Percentiles rank a stretch among this genome's conserved stretches.
phyloP scores from a whole-genome alignment of 2,329 filamentous ascomycete species.

The Alternaria triticina region DNA sequence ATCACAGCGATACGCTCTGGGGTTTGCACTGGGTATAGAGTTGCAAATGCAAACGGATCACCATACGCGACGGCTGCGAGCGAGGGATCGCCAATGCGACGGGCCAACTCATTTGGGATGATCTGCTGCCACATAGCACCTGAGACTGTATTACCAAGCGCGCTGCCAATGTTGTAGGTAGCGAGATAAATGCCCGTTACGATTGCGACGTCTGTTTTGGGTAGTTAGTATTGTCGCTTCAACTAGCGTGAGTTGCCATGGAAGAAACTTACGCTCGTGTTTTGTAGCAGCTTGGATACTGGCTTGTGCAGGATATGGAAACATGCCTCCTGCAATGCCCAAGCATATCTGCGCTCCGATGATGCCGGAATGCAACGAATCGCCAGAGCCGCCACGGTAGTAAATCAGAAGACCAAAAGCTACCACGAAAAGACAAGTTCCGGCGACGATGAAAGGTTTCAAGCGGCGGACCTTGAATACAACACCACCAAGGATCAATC shows the following conservation, averaged over 20 bases:
- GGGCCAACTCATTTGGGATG: constrained; percentile 52
- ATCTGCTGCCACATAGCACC: constrained; percentile 68
- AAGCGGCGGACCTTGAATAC: constrained; percentile 62
- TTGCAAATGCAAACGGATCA: constrained; percentile 49
- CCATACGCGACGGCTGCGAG: constrained; percentile 52
- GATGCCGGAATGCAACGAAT: constrained; percentile 59
- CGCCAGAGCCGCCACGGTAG: constrained; percentile 60
- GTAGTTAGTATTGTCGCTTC: not conserved
- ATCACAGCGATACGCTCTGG: constrained; percentile 53
- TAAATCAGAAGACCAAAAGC: constrained; percentile 69
- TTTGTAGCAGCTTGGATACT: constrained; percentile 59
- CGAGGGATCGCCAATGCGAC: constrained; percentile 49
- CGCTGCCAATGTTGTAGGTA: constrained; percentile 68
- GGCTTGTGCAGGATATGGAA: constrained; percentile 60
- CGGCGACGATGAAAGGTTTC: constrained; percentile 67
- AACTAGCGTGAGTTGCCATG: not conserved
- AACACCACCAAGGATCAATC: constrained; percentile 62
- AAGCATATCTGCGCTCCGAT: constrained; percentile 68
- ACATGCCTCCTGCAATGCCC: constrained; percentile 68
- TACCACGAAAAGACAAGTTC: constrained; percentile 66
- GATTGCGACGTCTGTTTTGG: constrained; percentile 60
- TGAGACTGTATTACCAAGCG: constrained; percentile 65
- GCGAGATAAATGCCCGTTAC: constrained; percentile 69
- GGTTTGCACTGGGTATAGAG: constrained; percentile 53
- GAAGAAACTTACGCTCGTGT: constrained; percentile 49